Evolutionary conservation across 108 stramenopile genomes (phyloP).

Genomic region (Cyclotella sp.): DNA sequence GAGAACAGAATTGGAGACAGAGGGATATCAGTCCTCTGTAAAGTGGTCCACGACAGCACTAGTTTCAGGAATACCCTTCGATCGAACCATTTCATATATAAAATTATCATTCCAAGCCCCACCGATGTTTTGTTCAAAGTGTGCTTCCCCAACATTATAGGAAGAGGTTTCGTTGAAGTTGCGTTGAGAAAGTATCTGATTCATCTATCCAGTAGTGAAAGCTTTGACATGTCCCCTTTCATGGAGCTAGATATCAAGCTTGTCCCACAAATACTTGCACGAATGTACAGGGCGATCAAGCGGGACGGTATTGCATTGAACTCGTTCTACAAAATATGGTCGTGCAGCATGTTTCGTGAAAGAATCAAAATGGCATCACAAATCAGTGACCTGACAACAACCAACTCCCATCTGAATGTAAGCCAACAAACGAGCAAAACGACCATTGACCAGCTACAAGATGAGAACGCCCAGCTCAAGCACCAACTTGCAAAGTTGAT

Average conservation of each 20-base stretch:
- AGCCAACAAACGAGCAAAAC: too few species aligned
- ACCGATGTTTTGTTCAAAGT: not conserved
- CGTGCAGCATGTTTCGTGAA: conserved; percentile 7
- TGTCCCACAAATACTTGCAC: conserved; percentile 6
- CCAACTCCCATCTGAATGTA: not conserved
- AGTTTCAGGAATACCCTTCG: conserved; percentile 32
- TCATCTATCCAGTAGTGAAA: conserved; percentile 2
- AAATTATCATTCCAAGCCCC: not conserved
- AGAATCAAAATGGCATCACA: conserved; percentile 15
- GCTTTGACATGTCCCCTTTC: conserved; percentile 5
- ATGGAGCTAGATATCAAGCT: conserved; percentile 8
- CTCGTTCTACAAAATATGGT: conserved; percentile 19
- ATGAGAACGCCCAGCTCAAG: conserved; percentile 13
- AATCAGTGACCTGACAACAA: conserved; percentile 11
- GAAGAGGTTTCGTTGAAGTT: not conserved
- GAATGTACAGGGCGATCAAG: not conserved
- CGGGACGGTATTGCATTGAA: not conserved
- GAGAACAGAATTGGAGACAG: conserved; percentile 4
- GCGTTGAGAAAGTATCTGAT: conserved; percentile 10
- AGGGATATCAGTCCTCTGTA: conserved; percentile 15
- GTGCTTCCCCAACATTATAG: not conserved
- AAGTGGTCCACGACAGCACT: conserved; percentile 15
- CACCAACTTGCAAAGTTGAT: conserved; percentile 19
- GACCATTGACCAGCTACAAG: conserved; percentile 16
- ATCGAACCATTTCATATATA: conserved; percentile 22